Evolutionary conservation across 2,329 filamentous ascomycete species (phyloP).

Genomic region (Samsoniella hepiali): DNA sequence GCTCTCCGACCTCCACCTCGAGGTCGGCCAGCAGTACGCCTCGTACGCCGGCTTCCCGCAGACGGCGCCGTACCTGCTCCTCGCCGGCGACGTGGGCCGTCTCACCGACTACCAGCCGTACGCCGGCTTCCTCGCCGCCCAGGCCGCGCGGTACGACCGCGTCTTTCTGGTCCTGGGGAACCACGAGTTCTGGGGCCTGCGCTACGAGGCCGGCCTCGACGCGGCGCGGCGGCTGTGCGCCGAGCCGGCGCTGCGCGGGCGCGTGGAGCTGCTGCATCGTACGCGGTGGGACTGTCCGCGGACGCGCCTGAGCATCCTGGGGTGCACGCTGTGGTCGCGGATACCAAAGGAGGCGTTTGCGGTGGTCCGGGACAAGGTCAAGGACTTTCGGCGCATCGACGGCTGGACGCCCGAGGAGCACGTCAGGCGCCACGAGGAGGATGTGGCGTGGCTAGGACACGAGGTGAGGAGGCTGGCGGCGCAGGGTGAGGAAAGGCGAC

Average conservation of each 20-base stretch:
- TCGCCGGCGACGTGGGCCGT: slow-evolving; percentile 42
- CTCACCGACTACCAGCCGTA: slow-evolving; percentile 46
- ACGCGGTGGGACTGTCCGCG: slow-evolving; percentile 28
- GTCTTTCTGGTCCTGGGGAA: slow-evolving; percentile 52
- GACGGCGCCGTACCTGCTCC: slow-evolving; percentile 25
- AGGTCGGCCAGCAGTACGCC: slow-evolving; percentile 35
- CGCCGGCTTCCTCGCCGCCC: slow-evolving; percentile 40
- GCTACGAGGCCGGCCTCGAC: slow-evolving; percentile 30
- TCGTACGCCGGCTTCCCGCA: slow-evolving; percentile 33
- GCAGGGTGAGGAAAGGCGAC: slow-evolving; percentile 19
- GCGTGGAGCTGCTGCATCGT: slow-evolving; percentile 40
- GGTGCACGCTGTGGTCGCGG: slow-evolving; percentile 50
- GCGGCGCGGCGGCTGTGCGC: slow-evolving; percentile 31
- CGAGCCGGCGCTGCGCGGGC: slow-evolving; percentile 32
- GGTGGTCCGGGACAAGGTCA: slow-evolving; percentile 43
- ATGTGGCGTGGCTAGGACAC: slow-evolving; percentile 48
- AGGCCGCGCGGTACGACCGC: slow-evolving; percentile 39
- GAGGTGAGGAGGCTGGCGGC: slow-evolving; percentile 30
- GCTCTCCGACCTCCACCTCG: slow-evolving; percentile 44
- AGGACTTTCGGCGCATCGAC: slow-evolving; percentile 52
- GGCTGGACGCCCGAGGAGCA: slow-evolving; percentile 50
- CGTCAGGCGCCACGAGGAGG: slow-evolving; percentile 44
- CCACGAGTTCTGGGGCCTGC: slow-evolving; percentile 48
- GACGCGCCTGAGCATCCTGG: slow-evolving; percentile 43
- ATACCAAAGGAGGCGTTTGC: slow-evolving; percentile 39